Evolutionary conservation across 192 early-diverging fungal genomes (phyloP), one percentile per base, ranked within the genome.

Genomic region (Spizellomyces punctatus): DNA sequence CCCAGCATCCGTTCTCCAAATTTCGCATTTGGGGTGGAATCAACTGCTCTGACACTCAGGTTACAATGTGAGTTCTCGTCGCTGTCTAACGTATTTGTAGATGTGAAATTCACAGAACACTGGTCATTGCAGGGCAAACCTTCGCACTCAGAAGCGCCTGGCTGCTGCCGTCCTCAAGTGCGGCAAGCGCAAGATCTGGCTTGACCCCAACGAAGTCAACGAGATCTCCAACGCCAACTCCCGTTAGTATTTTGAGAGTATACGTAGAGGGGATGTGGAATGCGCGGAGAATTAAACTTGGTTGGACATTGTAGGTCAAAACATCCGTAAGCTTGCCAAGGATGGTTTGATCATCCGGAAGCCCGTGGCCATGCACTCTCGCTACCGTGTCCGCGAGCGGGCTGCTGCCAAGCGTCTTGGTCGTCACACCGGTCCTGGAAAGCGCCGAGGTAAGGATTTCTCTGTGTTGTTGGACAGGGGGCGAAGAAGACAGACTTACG

Each of bases 151-250:
- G 89, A 98, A 98, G 89, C 90, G 95, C 72, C 88, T 98, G 74
- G 96, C 96, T 66, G 91, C 96, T 74, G 91, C 92, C 83, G 94
- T 98, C 81, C 90, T 98, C 79, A 93, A 94, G 84, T 97, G 95
- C 85, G 96, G 96, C 79, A 64, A 98, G 90, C 88, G 96, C 80
- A 98, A 98, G 91, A 88, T 98, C 79, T 98, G 96, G 96, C 85
- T 98, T 63, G 96, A 98, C 88, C 96, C 96, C 68, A 94, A 94
- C 83, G 95, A 98, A 88, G 87, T 89, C 74, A 91, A 83, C 73
- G 95, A 95, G 83, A 95, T 98, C 78, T 83, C 93, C 74, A 94
- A 92, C 77, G 96, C 95, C 84, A 97, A 98, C 91, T 98, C 96
- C 79, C 94, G 96, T 92, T 84, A 90, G 91, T 91, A 19, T 54